Percentiles rank a stretch among this genome's conserved stretches.
phyloP scores from a whole-genome alignment of 768 basidiomycete genomes.

The Tylopilus balloui region DNA sequence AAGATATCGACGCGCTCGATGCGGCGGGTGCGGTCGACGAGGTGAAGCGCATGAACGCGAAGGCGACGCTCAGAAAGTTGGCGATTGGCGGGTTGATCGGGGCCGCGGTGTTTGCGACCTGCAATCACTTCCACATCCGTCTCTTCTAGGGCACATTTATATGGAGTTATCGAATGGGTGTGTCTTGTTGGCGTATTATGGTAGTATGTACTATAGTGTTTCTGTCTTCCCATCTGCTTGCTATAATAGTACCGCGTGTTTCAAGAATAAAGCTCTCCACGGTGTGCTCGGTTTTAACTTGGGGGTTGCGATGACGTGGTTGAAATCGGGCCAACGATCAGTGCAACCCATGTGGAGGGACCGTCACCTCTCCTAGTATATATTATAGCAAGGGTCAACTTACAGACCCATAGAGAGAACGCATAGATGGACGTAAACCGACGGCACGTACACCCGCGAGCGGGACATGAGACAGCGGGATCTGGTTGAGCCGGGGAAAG shows the following conservation, averaged over 20 bases:
- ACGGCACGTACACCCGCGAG: background rate
- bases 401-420: background rate
- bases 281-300: no score
- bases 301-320: no score
- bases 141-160: no score
- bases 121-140: slow-evolving; percentile 8
- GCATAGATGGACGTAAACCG: background rate
- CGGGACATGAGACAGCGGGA: background rate
- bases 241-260: no score
- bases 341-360: no score
- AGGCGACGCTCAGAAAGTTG: background rate
- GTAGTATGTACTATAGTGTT: background rate
- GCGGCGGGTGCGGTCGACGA: slow-evolving; percentile 42
- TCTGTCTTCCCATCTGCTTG: no score
- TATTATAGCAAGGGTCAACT: background rate
- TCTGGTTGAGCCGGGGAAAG: background rate
- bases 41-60: background rate
- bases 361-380: background rate
- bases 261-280: no score
- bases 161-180: no score
- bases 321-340: no score
- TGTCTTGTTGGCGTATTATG: no score
- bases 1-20: slow-evolving; percentile 55
- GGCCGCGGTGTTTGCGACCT: slow-evolving; percentile 5
- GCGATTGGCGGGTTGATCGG: slow-evolving; percentile 1